Percentiles rank a stretch among this genome's conserved stretches.
These are phyloP conservation scores for Aulographum hederae DNA, from an alignment of 2,329 filamentous ascomycete species.

Conservation along the genomic window DNA sequence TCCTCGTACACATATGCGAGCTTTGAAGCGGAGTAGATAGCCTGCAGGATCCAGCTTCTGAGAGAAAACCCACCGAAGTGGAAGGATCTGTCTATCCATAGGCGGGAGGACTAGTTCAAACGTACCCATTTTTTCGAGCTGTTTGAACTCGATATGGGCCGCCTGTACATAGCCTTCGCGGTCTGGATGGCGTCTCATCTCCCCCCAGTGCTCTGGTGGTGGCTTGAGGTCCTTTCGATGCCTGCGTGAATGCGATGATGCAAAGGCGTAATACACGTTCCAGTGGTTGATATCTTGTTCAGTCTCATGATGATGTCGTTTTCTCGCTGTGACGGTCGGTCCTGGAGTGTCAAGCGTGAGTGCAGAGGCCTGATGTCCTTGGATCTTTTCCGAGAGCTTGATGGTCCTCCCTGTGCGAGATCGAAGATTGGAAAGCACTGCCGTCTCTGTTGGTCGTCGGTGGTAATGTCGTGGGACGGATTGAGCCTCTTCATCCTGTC, in stretches of 20 bases:
- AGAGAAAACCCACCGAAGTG: slow-evolving; percentile 6
- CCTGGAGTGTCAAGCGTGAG: not conserved
- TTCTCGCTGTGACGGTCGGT: not conserved
- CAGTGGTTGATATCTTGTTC: not conserved
- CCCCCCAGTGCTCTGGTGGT: not conserved
- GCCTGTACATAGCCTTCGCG: not conserved
- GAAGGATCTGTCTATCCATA: slow-evolving; percentile 1
- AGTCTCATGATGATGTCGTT: not conserved
- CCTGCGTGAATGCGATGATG: not conserved
- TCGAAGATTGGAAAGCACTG: no score
- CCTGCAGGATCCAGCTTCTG: slow-evolving; percentile 8
- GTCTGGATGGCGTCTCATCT: not conserved
- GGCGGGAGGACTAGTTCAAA: not conserved
- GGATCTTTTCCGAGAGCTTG: not conserved
- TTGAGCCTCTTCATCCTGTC: no score
- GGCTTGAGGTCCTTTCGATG: not conserved
- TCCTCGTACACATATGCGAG: slow-evolving; percentile 6
- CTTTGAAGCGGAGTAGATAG: slow-evolving; percentile 7
- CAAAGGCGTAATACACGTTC: not conserved
- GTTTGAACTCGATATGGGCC: not conserved
- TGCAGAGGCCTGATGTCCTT: not conserved
- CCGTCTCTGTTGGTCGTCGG: no score
- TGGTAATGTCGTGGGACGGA: no score
- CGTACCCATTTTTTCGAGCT: not conserved
- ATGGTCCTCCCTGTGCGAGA: not conserved